These are phyloP conservation scores for Kwoniella heveanensis DNA, from an alignment of 768 basidiomycete species.

Conservation along the genomic window DNA sequence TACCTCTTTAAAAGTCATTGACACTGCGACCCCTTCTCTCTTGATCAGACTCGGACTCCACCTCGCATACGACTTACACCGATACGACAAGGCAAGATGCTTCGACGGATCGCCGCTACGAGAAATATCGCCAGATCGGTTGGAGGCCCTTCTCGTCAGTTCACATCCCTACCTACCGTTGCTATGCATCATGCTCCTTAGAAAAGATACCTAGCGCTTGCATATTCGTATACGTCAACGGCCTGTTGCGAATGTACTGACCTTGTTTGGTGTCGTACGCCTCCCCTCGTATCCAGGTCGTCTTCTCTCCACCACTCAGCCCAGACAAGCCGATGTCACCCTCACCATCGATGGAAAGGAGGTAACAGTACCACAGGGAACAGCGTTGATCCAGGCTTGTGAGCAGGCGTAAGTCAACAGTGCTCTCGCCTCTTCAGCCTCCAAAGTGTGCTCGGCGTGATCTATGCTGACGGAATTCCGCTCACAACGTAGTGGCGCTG, in stretches of 20 bases:
- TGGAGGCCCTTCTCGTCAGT: constrained; percentile 28
- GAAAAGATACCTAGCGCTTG: no score
- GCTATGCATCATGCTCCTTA: no score
- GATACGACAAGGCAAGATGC: constrained; percentile 11
- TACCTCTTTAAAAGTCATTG: no score
- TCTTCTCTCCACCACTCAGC: constrained; percentile 43
- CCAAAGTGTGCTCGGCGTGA: neutral
- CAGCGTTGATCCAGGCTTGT: constrained; percentile 95
- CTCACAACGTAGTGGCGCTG: constrained; percentile 58
- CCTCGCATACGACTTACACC: no score
- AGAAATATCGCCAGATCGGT: constrained; percentile 21
- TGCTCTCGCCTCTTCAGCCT: neutral
- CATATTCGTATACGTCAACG: no score
- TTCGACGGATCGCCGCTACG: constrained; percentile 27
- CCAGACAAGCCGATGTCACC: constrained; percentile 64
- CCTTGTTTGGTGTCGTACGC: neutral
- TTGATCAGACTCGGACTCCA: no score
- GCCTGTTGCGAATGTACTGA: neutral
- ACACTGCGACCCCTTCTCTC: no score
- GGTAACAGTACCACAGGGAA: constrained; percentile 91
- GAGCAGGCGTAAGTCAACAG: constrained; percentile 57
- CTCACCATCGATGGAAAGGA: constrained; percentile 95
- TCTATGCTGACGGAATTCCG: constrained; percentile 18
- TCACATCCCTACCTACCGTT: neutral
- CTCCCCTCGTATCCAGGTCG: constrained; percentile 14